A percentile compares a stretch with the other conserved stretches of the same genome.
Evolutionary conservation across 73 alveolate species (phyloP).

Genomic region (Paramecium bursaria): DNA sequence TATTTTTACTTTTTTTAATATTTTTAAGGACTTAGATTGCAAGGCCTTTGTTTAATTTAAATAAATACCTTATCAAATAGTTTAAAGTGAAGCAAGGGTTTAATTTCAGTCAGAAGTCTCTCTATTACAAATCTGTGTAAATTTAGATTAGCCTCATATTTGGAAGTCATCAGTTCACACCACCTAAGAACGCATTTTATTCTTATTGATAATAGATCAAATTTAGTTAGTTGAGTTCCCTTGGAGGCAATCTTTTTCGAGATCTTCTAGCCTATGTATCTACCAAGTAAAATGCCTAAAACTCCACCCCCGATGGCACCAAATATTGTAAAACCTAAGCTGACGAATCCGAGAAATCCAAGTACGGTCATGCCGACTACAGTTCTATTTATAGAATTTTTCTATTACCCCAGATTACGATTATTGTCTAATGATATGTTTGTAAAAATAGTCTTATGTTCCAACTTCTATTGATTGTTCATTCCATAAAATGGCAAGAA

Average conservation of each 20-base stretch:
- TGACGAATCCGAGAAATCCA: conserved; percentile 33
- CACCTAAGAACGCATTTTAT: conserved; percentile 22
- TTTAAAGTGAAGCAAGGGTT: conserved; percentile 35
- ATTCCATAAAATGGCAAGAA: conserved; percentile 45
- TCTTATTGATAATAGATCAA: conserved; percentile 28
- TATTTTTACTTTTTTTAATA: not conserved
- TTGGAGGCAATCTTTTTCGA: conserved; percentile 42
- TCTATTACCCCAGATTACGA: conserved; percentile 21
- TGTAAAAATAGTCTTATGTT: conserved; percentile 46
- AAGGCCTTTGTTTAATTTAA: not conserved
- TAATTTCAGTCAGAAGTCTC: conserved; percentile 48
- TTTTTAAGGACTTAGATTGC: not conserved
- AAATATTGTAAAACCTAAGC: conserved; percentile 46
- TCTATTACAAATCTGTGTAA: conserved; percentile 23
- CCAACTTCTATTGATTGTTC: conserved; percentile 25
- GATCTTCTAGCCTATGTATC: conserved; percentile 36
- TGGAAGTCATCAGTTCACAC: not conserved
- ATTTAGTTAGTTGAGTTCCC: conserved; percentile 31
- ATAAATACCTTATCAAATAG: conserved; percentile 5
- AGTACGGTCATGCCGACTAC: conserved; percentile 32
- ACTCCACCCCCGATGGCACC: conserved; percentile 61
- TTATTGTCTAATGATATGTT: conserved; percentile 17
- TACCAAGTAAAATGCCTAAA: conserved; percentile 24
- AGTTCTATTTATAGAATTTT: conserved; percentile 15
- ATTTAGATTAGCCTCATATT: not conserved